Conservation (phyloP, 192 early-diverging fungal genomes). For the Paraglomus occultum region DNA sequence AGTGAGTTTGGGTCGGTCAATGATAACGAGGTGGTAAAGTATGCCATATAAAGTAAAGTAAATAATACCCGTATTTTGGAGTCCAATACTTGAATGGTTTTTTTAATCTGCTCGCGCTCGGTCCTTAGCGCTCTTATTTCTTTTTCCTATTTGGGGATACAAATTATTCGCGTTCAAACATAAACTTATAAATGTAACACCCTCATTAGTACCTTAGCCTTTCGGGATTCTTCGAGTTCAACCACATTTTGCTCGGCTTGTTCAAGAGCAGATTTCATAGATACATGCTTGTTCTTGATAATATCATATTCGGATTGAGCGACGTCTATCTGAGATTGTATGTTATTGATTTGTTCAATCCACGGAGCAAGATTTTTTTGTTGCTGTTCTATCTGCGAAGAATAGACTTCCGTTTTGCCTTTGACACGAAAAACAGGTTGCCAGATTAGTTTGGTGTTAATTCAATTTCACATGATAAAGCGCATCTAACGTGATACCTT, state of each 20-base stretch:
- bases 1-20: background rate
- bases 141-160: constrained; percentile 34
- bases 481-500: constrained; percentile 25
- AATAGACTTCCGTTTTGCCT: constrained; percentile 86
- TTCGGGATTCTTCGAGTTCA: constrained; percentile 44
- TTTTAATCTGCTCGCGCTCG: background rate
- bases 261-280: constrained; percentile 51
- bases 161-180: constrained; percentile 33
- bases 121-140: constrained; percentile 34
- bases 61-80: background rate
- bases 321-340: constrained; percentile 74
- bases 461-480: background rate
- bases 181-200: constrained; percentile 50
- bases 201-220: constrained; percentile 41
- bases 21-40: background rate
- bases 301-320: constrained; percentile 79
- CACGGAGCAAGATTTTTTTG: constrained; percentile 86
- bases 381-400: constrained; percentile 77
- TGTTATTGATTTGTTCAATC: constrained; percentile 76
- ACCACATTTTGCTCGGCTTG: constrained; percentile 56
- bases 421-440: constrained; percentile 9
- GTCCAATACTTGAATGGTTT: background rate
- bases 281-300: constrained; percentile 60
- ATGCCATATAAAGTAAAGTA: background rate
- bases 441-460: too few relatives aligned